Evolutionary conservation across 2,329 filamentous ascomycete species (phyloP).

Genomic region (Gnomoniopsis smithogilvyi): DNA sequence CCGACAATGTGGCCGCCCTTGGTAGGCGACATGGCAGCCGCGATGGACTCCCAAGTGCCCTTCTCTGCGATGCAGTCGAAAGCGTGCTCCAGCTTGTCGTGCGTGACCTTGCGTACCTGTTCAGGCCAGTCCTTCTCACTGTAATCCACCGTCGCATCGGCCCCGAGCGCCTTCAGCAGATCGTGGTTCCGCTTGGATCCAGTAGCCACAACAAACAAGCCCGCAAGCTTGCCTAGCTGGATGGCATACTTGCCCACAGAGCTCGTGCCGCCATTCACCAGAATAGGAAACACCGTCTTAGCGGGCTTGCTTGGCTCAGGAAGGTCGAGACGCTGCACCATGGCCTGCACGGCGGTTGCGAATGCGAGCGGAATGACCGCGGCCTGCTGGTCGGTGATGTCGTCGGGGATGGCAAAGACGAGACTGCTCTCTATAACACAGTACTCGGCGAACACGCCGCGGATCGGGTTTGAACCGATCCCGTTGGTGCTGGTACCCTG

Average conservation of each 20-base stretch:
- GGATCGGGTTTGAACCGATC: constrained; percentile 4
- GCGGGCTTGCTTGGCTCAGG: constrained; percentile 29
- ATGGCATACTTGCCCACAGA: constrained; percentile 17
- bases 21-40: constrained; percentile 26
- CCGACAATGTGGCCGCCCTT: constrained; percentile 25
- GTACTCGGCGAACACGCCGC: constrained; percentile 31
- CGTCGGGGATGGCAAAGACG: constrained; percentile 27
- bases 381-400: constrained; percentile 25
- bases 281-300: constrained; percentile 27
- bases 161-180: constrained; percentile 16
- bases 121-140: constrained; percentile 25
- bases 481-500: constrained; percentile 24
- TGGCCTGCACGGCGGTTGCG: constrained; percentile 40
- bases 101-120: constrained; percentile 62
- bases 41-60: constrained; percentile 22
- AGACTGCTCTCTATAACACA: constrained; percentile 24
- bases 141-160: constrained; percentile 19
- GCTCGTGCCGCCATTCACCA: constrained; percentile 17
- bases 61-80: constrained; percentile 28
- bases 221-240: constrained; percentile 18
- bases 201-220: constrained; percentile 18
- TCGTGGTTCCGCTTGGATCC: constrained; percentile 19
- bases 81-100: constrained; percentile 43
- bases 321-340: constrained; percentile 28
- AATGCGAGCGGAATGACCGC: constrained; percentile 32